These are phyloP conservation scores for Neltuma alba DNA, from an alignment of 306 rosid genomes.

Conservation along the genomic window DNA sequence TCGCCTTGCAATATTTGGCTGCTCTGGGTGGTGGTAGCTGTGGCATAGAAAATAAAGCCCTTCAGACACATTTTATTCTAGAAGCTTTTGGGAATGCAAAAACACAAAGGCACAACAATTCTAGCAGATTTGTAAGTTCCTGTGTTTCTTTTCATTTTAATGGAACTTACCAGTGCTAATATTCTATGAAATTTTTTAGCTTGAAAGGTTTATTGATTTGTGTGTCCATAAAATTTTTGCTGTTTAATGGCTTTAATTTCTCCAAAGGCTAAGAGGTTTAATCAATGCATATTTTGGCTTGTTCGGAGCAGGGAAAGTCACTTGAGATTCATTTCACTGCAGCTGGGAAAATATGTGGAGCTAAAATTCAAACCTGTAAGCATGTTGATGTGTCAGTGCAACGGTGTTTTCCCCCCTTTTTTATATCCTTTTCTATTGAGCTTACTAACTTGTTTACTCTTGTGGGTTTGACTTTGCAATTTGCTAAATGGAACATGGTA, in stretches of 20 bases:
- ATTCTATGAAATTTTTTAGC: constrained; percentile 17
- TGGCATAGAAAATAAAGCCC: constrained; percentile 56
- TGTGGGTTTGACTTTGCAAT: constrained; percentile 40
- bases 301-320: constrained; percentile 82
- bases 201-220: constrained; percentile 23
- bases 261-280: constrained; percentile 31
- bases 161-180: constrained; percentile 21
- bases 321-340: constrained; percentile 72
- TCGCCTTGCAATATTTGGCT: constrained; percentile 74
- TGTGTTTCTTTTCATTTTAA: constrained; percentile 29
- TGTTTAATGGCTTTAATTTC: constrained; percentile 5
- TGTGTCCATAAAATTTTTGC: constrained; percentile 18
- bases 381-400: constrained; percentile 31
- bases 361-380: constrained; percentile 88
- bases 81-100: constrained; percentile 97
- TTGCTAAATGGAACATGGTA: constrained; percentile 29
- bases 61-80: constrained; percentile 61
- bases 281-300: constrained; percentile 32
- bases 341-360: constrained; percentile 75
- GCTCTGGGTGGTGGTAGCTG: constrained; percentile 59
- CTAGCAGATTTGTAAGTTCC: constrained; percentile 90
- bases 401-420: constrained; percentile 24
- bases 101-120: constrained; percentile 69
- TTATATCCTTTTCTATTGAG: constrained; percentile 28
- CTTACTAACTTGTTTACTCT: constrained; percentile 55